Evolutionary conservation across 306 rosid species (phyloP).

Genomic region (Acacia crassicarpa): DNA sequence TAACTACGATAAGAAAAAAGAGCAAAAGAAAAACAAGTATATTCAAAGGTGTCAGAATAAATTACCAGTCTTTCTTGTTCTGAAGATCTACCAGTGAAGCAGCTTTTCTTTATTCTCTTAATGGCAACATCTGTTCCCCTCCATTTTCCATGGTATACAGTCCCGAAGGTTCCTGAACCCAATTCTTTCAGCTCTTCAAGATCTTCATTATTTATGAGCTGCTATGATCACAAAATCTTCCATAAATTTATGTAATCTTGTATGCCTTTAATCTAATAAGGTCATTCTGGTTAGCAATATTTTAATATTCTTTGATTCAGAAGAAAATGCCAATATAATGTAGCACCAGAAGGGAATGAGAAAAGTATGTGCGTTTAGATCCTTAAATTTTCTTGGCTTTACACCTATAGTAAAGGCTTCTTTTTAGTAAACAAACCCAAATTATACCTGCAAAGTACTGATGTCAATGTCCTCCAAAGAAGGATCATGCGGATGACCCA

Average conservation of each 20-base stretch:
- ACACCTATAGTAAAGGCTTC: neutral
- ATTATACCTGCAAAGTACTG: conserved; percentile 81
- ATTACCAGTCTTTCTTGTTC: conserved; percentile 91
- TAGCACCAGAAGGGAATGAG: neutral
- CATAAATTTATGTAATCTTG: conserved; percentile 16
- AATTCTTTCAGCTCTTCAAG: conserved; percentile 82
- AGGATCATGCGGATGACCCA: conserved; percentile 56
- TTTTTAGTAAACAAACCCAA: conserved; percentile 1
- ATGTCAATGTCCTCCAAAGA: conserved; percentile 61
- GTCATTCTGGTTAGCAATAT: neutral
- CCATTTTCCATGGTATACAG: conserved; percentile 93
- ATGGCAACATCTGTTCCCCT: conserved; percentile 90
- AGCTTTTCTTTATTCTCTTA: conserved; percentile 87
- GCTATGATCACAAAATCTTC: conserved; percentile 39
- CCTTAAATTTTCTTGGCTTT: neutral
- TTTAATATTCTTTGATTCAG: conserved; percentile 11
- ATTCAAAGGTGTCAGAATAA: conserved; percentile 19
- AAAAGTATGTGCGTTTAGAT: neutral
- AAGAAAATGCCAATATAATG: conserved; percentile 17
- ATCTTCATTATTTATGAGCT: conserved; percentile 82
- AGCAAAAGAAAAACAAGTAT: neutral
- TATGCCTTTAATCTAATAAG: conserved; percentile 4
- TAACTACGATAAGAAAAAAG: conserved; percentile 5
- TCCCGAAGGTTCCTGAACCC: conserved; percentile 93
- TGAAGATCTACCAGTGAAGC: conserved; percentile 80